Base-by-base conservation (phyloP, 768 basidiomycete genomes). In the Suillus americanus region DNA sequence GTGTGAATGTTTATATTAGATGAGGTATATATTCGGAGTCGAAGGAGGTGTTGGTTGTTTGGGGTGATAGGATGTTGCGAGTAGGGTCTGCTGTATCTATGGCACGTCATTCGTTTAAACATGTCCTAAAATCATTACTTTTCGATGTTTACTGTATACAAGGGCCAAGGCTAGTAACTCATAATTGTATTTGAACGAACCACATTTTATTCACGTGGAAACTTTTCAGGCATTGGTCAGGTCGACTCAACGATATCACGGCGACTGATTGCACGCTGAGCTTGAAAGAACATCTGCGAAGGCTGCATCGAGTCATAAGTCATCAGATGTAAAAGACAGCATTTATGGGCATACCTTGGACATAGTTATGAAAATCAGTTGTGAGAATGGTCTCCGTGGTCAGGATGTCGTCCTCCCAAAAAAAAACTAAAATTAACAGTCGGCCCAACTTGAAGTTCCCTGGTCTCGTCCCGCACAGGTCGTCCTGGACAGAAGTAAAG, bases 361-460 rank as follows among this genome's bases (percentile, higher is more conserved):
- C n/a, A n/a, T n/a, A n/a, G n/a, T n/a, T n/a, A n/a, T n/a, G n/a
- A n/a, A n/a, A n/a, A n/a, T n/a, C n/a, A n/a, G n/a, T n/a, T n/a
- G n/a, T n/a, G n/a, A n/a, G n/a, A n/a, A n/a, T n/a, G n/a, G n/a
- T n/a, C 30, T 78, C 80, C 0, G 74, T 72, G 0, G 87, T 88
- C 37, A 88, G 66, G 41, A 85, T 68, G 25, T 82, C 40, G 64
- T 84, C 79, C n/a, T 80, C 77, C n/a, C n/a, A n/a, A n/a, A n/a
- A n/a, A n/a, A n/a, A n/a, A n/a, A n/a, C 82, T 71, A 62, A 86
- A 23, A 67, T 86, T 85, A 62, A 81, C 55, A 57, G 62, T 70
- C 30, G 51, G 73, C 20, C 77, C 77, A 28, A n/a, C n/a, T n/a
- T n/a, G n/a, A n/a, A 70, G 63, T 56, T 66, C 37, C 4, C 69